Conservation (phyloP, 768 basidiomycete genomes). For the Boletus pseudopeckii region DNA sequence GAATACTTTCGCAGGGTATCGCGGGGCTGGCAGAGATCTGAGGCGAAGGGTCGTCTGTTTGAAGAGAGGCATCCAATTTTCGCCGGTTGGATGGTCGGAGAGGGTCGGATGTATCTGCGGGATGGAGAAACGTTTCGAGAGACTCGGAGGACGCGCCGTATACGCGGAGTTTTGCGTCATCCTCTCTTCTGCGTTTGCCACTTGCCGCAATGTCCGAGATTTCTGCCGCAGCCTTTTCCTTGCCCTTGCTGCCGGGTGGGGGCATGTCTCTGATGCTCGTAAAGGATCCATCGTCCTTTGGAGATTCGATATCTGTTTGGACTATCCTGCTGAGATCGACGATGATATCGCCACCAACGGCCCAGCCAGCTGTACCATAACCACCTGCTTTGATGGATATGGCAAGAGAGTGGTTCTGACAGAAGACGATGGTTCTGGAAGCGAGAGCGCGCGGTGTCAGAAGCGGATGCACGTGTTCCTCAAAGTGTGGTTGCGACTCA, state of each 20-base stretch:
- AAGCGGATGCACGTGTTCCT: constrained; percentile 4
- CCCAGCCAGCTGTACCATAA: constrained; percentile 88
- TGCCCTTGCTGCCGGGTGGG: constrained; percentile 52
- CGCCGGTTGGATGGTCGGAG: constrained; percentile 22
- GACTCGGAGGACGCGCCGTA: constrained; percentile 55
- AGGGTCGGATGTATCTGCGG: constrained; percentile 1
- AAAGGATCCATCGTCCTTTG: constrained; percentile 50
- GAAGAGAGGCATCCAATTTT: constrained; percentile 10
- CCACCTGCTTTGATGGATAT: constrained; percentile 88
- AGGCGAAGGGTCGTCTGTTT: background rate
- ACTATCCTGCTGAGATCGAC: constrained; percentile 71
- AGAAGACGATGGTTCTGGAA: constrained; percentile 67
- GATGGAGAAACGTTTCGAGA: constrained; percentile 50
- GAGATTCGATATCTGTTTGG: constrained; percentile 66
- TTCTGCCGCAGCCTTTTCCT: constrained; percentile 30
- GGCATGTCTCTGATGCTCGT: constrained; percentile 60
- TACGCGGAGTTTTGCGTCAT: constrained; percentile 46
- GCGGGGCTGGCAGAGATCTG: background rate
- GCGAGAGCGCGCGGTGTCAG: background rate
- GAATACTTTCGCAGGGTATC: background rate
- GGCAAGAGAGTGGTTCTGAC: constrained; percentile 62
- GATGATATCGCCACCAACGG: constrained; percentile 82
- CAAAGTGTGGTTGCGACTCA: constrained; percentile 36
- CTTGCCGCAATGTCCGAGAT: constrained; percentile 10
- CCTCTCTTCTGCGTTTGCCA: constrained; percentile 57